A percentile compares a stretch with the other conserved stretches of the same genome.
These are phyloP conservation scores for Lactifluus rugatus DNA, from an alignment of 768 basidiomycete genomes.

Conservation along the genomic window DNA sequence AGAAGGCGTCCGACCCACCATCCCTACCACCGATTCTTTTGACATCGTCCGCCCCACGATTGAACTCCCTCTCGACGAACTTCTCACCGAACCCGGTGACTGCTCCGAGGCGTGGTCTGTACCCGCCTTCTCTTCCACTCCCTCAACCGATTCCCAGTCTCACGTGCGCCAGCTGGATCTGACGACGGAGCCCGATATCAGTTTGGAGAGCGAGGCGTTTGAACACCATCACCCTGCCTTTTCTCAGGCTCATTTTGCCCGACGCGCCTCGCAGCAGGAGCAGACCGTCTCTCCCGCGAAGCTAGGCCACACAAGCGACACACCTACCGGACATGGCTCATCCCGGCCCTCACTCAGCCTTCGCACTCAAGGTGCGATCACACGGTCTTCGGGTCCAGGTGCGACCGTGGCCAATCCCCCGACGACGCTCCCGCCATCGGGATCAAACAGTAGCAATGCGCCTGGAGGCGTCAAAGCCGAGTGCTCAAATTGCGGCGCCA, in stretches of 20 bases:
- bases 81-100: conserved; percentile 41
- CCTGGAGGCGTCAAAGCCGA: conserved; percentile 66
- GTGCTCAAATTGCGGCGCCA: conserved; percentile 85
- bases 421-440: conserved; percentile 19
- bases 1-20: conserved; percentile 48
- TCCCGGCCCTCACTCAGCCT: conserved; percentile 14
- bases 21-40: conserved; percentile 41
- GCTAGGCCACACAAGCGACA: conserved; percentile 32
- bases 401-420: conserved; percentile 34
- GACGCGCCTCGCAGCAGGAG: conserved; percentile 31
- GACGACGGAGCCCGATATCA: conserved; percentile 26
- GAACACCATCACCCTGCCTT: conserved; percentile 24
- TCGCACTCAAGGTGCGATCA: conserved; percentile 12
- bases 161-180: conserved; percentile 20
- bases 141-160: conserved; percentile 1
- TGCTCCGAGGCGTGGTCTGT: conserved; percentile 27
- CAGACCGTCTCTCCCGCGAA: conserved; percentile 52
- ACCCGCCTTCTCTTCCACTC: conserved; percentile 12
- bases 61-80: conserved; percentile 74
- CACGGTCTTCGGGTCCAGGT: conserved; percentile 54
- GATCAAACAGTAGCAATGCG: conserved; percentile 30
- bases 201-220: conserved; percentile 19
- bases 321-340: neutral
- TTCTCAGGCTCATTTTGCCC: conserved; percentile 32
- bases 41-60: conserved; percentile 70